These are phyloP conservation scores for Melocanna baccifera DNA, from an alignment of 176 grass and related monocot species.

Conservation along the genomic window DNA sequence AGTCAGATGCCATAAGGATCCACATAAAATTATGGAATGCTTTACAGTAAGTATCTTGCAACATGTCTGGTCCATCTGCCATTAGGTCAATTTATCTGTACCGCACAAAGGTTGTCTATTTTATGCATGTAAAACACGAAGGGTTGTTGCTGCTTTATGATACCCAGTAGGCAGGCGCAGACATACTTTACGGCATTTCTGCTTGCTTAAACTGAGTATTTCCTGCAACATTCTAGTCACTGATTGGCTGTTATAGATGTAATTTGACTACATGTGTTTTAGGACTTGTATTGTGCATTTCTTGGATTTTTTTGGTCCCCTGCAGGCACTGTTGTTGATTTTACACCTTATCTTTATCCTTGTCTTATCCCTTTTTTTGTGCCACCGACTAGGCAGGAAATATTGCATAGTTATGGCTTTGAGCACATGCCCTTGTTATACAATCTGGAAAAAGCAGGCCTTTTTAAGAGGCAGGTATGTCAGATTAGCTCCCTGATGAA, in stretches of 20 bases:
- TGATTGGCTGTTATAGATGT: not conserved
- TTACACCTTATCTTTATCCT: not conserved
- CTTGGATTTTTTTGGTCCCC: not conserved
- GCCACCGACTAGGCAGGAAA: constrained; percentile 62
- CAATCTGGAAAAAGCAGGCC: constrained; percentile 89
- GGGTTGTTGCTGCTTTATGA: not conserved
- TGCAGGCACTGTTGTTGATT: not conserved
- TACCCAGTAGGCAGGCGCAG: not conserved
- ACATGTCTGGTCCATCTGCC: not conserved
- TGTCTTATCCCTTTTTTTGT: constrained; percentile 1
- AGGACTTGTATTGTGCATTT: not conserved
- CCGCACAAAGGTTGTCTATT: not conserved
- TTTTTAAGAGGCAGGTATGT: constrained; percentile 84
- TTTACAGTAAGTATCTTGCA: not conserved
- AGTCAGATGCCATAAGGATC: not conserved
- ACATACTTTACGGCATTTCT: not conserved
- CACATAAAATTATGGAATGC: not conserved
- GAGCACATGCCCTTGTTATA: constrained; percentile 81
- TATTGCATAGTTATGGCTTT: constrained; percentile 97
- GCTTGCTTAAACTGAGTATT: not conserved
- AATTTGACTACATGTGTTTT: not conserved
- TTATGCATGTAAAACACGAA: not conserved
- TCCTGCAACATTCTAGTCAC: not conserved
- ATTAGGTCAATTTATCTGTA: not conserved
- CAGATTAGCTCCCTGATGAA: constrained; percentile 11